Percentiles rank a stretch among this genome's conserved stretches.
phyloP scores from a whole-genome alignment of 768 basidiomycete genomes.

The Aureoboletus auriporus region DNA sequence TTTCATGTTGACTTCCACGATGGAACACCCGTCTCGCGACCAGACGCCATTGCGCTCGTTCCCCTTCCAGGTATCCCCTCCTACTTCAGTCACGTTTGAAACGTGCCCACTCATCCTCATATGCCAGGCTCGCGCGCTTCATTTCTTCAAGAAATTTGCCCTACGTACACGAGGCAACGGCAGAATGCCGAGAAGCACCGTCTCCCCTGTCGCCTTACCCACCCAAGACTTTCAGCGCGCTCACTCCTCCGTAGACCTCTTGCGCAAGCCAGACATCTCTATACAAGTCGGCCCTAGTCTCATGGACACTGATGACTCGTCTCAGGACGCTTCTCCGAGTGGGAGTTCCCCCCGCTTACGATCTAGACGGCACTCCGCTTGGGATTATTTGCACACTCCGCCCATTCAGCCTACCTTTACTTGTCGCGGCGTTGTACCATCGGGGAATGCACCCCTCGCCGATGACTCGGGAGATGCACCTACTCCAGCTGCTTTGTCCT shows the following conservation, averaged over 20 bases:
- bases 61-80: constrained; percentile 26
- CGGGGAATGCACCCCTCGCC: background rate
- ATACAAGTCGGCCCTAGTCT: constrained; percentile 19
- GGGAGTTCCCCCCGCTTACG: constrained; percentile 18
- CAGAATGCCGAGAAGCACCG: constrained; percentile 27
- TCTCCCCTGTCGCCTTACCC: constrained; percentile 22
- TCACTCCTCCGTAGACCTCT: constrained; percentile 33
- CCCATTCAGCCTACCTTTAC: constrained; percentile 12
- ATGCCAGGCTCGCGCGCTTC: constrained; percentile 31
- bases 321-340: constrained; percentile 25
- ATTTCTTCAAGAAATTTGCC: constrained; percentile 37
- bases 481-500: constrained; percentile 14
- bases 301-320: constrained; percentile 30
- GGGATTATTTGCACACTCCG: constrained; percentile 12
- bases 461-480: constrained; percentile 6
- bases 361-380: constrained; percentile 21
- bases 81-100: constrained; percentile 10
- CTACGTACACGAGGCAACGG: constrained; percentile 30
- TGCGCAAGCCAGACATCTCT: constrained; percentile 23
- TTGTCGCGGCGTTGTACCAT: constrained; percentile 4
- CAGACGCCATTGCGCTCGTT: constrained; percentile 21
- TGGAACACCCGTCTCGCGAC: constrained; percentile 25
- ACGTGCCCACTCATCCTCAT: constrained; percentile 3
- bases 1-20: constrained; percentile 18
- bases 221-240: constrained; percentile 23